Conservation (phyloP, 768 basidiomycete genomes). For the Tulasnella sp. region DNA sequence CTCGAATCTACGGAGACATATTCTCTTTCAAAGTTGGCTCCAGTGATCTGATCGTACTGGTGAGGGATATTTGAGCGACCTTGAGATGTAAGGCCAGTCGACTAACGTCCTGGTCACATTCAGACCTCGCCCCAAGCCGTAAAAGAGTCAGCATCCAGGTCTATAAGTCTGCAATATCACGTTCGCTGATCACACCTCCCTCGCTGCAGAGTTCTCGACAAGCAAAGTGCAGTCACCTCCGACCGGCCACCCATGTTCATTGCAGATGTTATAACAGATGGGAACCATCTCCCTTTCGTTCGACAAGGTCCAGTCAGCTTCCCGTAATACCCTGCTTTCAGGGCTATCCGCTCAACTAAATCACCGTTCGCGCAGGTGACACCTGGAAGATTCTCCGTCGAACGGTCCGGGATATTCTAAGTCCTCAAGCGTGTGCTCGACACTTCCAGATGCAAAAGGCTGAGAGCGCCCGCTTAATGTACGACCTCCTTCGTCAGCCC, state of each 20-base stretch:
- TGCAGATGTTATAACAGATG: not conserved
- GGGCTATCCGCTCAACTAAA: not conserved
- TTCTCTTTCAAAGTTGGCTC: constrained; percentile 5
- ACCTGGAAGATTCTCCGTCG: constrained; percentile 22
- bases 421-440: constrained; percentile 22
- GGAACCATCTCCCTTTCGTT: not conserved
- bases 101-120: not conserved
- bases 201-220: not conserved
- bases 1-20: constrained; percentile 7
- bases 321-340: not conserved
- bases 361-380: not conserved
- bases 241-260: constrained; percentile 6
- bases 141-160: not conserved
- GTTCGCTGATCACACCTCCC: not conserved
- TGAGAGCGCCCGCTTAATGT: constrained; percentile 30
- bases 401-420: constrained; percentile 22
- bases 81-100: not conserved
- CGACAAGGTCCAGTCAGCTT: not conserved
- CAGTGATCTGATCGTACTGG: not conserved
- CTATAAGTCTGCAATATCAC: not conserved
- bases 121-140: not conserved
- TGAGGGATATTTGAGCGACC: not conserved
- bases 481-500: constrained; percentile 29
- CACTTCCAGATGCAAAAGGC: constrained; percentile 29
- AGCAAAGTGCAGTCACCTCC: not conserved